phyloP scores from a whole-genome alignment of 169 alveolate genomes.

The Cryptosporidium ryanae region DNA sequence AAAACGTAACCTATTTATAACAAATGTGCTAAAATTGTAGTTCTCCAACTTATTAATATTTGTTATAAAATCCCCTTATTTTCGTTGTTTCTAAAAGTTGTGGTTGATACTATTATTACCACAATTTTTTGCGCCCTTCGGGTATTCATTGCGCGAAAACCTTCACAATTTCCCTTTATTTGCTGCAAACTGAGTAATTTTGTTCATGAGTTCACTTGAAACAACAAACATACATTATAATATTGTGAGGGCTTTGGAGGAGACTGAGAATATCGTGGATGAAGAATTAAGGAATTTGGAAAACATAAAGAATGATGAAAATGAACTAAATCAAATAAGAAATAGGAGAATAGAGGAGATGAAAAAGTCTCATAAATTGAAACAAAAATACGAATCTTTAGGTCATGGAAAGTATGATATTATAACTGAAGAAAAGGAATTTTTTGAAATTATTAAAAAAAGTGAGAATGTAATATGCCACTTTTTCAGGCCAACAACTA shows the following conservation, averaged over 20 bases:
- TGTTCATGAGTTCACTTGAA: not conserved
- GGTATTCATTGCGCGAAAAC: too few relatives aligned
- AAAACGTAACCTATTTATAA: too few relatives aligned
- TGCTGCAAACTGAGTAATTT: too few relatives aligned
- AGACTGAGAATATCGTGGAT: conserved; percentile 39
- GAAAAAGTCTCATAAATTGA: conserved; percentile 13
- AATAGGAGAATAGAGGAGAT: conserved; percentile 31
- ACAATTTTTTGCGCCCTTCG: too few relatives aligned
- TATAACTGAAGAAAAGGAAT: conserved; percentile 39
- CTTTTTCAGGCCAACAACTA: conserved; percentile 82
- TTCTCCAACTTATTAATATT: too few relatives aligned
- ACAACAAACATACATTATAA: conserved; percentile 10
- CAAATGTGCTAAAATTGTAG: not conserved
- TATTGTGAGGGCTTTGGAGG: conserved; percentile 25
- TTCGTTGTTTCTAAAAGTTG: too few relatives aligned
- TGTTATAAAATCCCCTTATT: too few relatives aligned
- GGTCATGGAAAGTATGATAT: conserved; percentile 58
- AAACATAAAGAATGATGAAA: conserved; percentile 36
- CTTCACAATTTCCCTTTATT: too few relatives aligned
- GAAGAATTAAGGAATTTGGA: conserved; percentile 35
- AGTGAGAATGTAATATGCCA: conserved; percentile 81
- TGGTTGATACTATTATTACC: too few relatives aligned
- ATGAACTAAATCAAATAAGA: conserved; percentile 48
- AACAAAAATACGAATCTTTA: not conserved
- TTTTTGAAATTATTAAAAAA: conserved; percentile 46